Base-by-base conservation (phyloP, 441 rosid species). In the Macaranga tanarius region DNA sequence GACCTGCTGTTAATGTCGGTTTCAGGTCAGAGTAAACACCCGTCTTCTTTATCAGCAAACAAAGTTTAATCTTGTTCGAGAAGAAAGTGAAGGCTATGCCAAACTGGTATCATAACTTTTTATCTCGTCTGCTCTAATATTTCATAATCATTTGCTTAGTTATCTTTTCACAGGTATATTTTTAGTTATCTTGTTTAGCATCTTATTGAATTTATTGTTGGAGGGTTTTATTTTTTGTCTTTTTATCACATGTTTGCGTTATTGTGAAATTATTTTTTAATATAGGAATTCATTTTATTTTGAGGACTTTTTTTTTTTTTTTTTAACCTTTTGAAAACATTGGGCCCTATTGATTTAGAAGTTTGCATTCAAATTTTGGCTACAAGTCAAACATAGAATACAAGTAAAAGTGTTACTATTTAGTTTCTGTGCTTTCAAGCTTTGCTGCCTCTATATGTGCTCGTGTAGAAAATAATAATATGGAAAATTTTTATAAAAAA, bases 51-150 rank as follows among this genome's bases (percentile, higher is more conserved):
- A 96, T 83, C 99, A 96, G 82, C 99, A 96, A 83, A 92, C 99
- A 59, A 96, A 96, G 79, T 96, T 96, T 82, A 96, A 96, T 82
- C 92, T 96, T 82, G 92, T 94, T 68, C 93, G 99, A 40, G 99
- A 96, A 84, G 99, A 96, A 85, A 96, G 98, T 50, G 99, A 96
- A 84, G 99, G 99, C 83, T 96, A 96, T 82, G 99, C 99, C 65
- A 96, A 96, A 84, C 85, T 96, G 99, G 99, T 96, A 86, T 20
- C 86, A 61, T 65, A 54, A 16, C 51, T 65, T 62, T 73, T 65
- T 70, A 31, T 20, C 75, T 62, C 28, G 38, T 69, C 0, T 26
- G 6, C 13, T 1, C 31, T 48, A 12, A 10, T 26, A 34, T n/a
- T n/a, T n/a, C n/a, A n/a, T n/a, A n/a, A n/a, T 7, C 68, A 64